Evolutionary conservation across 2,329 filamentous ascomycete species (phyloP), one percentile per base, ranked within the genome.

Genomic region (Aspergillus sp.): DNA sequence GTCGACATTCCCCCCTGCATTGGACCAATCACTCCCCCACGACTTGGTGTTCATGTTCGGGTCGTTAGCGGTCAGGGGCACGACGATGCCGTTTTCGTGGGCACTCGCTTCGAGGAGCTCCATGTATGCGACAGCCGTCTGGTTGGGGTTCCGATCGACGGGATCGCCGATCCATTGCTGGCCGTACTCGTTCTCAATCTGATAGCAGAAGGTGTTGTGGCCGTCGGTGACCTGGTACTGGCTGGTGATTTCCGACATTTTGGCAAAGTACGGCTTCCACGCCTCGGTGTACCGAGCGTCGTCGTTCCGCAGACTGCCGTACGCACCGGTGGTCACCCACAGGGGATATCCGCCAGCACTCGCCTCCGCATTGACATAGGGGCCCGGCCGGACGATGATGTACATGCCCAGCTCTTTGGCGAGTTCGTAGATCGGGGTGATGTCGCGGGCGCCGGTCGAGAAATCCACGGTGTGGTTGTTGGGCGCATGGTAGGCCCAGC

Each of bases 311-410:
- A 67, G 54, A n/a, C 59, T 59, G 1, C 66, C 38, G 71, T 73
- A 59, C 70, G 67, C 51, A 56, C 81, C 83, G 0, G 83, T 85
- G 0, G 82, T 85, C 5, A 83, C 65, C 82, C 83, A 87, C 1
- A 83, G 69, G 0, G 84, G 82, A 51, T 84, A 82, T 0, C 84
- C 84, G 30, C 84, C 84, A 1, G 79, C 82, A 55, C 80, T 84
- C 3, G 82, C 76, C 62, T 86, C 84, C 1, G 83, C 84, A 55
- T 86, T 87, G 52, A 84, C 77, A 51, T 86, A 87, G 0, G 82
- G 82, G 0, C 83, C 83, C 0, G 82, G 81, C 0, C 83, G 73
- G 1, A 79, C 75, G 24, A 83, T 77, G 36, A 82, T 74, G 56
- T 82, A 83, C 36, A 83, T 67, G 2, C 80, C 81, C 20, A 82